phyloP scores from a whole-genome alignment of 345 rosid genomes.

The Reutealis trisperma region DNA sequence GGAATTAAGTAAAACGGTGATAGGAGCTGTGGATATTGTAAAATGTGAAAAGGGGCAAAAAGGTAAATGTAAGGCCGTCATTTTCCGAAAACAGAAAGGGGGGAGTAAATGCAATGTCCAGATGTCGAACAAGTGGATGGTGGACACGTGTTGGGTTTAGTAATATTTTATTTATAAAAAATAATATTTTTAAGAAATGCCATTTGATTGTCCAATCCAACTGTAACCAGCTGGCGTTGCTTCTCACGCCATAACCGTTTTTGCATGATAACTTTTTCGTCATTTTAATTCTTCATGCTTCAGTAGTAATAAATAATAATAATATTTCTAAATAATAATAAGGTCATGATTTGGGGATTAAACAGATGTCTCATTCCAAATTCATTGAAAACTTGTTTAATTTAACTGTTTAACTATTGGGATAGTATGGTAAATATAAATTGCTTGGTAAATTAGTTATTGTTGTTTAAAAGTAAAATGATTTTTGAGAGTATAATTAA shows the following conservation, averaged over 20 bases:
- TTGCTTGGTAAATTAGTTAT: no score
- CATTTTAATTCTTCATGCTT: neutral
- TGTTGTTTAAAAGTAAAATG: no score
- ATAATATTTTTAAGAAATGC: neutral
- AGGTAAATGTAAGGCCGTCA: conserved; percentile 1
- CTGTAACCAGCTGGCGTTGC: conserved; percentile 21
- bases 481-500: no score
- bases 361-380: no score
- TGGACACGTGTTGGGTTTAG: conserved; percentile 13
- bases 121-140: neutral
- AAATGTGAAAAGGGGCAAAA: neutral
- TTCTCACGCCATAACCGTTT: conserved; percentile 12
- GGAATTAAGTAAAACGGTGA: no score
- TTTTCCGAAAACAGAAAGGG: conserved; percentile 5
- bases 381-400: no score
- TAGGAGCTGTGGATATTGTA: neutral
- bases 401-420: no score
- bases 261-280: no score
- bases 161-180: neutral
- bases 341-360: no score
- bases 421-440: no score
- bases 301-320: no score
- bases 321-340: no score
- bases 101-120: conserved; percentile 12
- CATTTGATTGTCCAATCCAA: neutral